phyloP scores from a whole-genome alignment of 2,329 filamentous ascomycete genomes.

The Cordyceps tenuipes region DNA sequence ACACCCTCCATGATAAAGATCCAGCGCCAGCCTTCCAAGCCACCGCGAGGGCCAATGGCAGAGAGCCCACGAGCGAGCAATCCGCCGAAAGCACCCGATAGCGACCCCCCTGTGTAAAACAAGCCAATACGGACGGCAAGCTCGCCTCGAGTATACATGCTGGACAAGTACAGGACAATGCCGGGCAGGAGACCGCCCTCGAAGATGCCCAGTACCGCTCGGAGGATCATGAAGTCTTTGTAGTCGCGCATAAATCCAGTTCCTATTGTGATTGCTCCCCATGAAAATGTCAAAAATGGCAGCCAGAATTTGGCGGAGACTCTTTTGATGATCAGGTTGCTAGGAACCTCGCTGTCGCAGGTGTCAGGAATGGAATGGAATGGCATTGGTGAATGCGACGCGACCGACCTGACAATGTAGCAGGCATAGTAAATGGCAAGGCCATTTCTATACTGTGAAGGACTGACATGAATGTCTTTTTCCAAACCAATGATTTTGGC shows the following conservation, averaged over 20 bases:
- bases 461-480: conserved; percentile 46
- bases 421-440: conserved; percentile 58
- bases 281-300: conserved; percentile 44
- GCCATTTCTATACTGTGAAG: conserved; percentile 56
- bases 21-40: conserved; percentile 51
- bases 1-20: conserved; percentile 55
- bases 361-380: not conserved
- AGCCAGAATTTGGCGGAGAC: conserved; percentile 53
- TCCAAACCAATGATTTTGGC: conserved; percentile 58
- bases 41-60: conserved; percentile 47
- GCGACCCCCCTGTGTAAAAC: conserved; percentile 59
- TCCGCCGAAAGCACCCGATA: conserved; percentile 53
- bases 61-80: conserved; percentile 53
- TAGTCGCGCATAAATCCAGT: conserved; percentile 46
- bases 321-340: conserved; percentile 55
- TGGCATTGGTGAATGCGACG: not conserved
- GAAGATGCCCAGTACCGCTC: conserved; percentile 52
- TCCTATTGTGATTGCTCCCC: conserved; percentile 52
- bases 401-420: conserved; percentile 45
- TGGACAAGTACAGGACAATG: conserved; percentile 59
- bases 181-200: conserved; percentile 60
- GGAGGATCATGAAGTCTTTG: conserved; percentile 51
- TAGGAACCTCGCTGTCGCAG: conserved; percentile 48
- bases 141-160: conserved; percentile 51
- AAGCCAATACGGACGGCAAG: conserved; percentile 56